phyloP scores from a whole-genome alignment of 331 rosid genomes.

The Telfairia occidentalis region DNA sequence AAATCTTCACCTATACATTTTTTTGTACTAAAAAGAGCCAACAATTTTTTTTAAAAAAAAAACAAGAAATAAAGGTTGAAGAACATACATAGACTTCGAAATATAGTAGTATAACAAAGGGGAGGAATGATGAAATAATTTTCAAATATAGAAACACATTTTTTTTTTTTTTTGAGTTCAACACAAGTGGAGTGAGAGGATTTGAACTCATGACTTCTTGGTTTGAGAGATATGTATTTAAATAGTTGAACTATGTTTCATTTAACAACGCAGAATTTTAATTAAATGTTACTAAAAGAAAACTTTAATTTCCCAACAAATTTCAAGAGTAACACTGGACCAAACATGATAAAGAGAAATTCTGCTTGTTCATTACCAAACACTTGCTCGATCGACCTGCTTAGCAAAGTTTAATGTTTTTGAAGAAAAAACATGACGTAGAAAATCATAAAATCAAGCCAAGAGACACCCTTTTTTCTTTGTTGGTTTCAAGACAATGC shows the following conservation, averaged over 20 bases:
- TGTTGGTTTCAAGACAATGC: conserved; percentile 4
- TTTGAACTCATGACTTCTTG: too few relatives aligned
- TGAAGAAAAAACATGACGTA: background rate
- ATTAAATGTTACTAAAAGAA: too few relatives aligned
- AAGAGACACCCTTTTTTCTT: background rate
- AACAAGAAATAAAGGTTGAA: background rate
- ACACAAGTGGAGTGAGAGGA: too few relatives aligned
- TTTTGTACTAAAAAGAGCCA: too few relatives aligned
- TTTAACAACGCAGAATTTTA: too few relatives aligned
- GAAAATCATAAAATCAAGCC: background rate
- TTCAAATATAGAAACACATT: background rate
- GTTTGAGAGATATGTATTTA: too few relatives aligned
- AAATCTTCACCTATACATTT: too few relatives aligned
- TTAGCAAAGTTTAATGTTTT: background rate
- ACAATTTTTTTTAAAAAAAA: background rate
- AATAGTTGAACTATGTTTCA: too few relatives aligned
- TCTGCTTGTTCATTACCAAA: background rate
- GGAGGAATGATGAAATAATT: background rate
- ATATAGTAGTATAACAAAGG: background rate
- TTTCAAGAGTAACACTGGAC: background rate
- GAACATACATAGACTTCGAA: background rate
- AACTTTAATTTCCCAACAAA: too few relatives aligned
- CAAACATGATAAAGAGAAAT: background rate
- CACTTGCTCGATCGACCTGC: background rate
- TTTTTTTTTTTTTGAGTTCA: too few relatives aligned